Conservation (phyloP, 2,329 filamentous ascomycete species). For the Waltergamsia citrina region DNA sequence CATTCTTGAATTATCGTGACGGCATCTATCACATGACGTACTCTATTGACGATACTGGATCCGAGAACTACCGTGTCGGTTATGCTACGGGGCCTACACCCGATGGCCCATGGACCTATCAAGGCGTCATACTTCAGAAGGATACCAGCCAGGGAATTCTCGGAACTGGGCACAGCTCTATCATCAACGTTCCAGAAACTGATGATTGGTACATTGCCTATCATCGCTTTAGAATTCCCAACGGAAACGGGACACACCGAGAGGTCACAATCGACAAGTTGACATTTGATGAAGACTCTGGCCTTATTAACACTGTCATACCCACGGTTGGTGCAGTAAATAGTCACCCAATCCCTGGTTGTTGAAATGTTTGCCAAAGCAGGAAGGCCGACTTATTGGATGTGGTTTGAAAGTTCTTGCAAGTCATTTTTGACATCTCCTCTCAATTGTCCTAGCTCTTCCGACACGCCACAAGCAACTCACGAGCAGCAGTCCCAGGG, state of each 20-base stretch:
- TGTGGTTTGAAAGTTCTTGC: no score
- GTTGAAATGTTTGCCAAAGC: neutral
- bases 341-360: conserved; percentile 2
- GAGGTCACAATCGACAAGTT: conserved; percentile 33
- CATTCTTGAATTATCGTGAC: conserved; percentile 32
- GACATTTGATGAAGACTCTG: conserved; percentile 23
- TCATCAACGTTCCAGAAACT: conserved; percentile 33
- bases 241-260: conserved; percentile 30
- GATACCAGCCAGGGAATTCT: conserved; percentile 29
- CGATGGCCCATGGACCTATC: conserved; percentile 33
- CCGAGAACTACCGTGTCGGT: conserved; percentile 33
- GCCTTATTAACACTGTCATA: conserved; percentile 24
- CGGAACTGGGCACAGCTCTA: conserved; percentile 33
- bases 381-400: conserved; percentile 1
- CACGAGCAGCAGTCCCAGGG: no score
- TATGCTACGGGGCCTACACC: conserved; percentile 29
- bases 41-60: conserved; percentile 35
- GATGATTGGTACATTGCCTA: conserved; percentile 42
- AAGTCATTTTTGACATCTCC: no score
- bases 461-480: no score
- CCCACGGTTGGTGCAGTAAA: conserved; percentile 23
- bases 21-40: conserved; percentile 38
- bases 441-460: no score
- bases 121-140: conserved; percentile 32
- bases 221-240: conserved; percentile 34